Percentiles rank a stretch among this genome's conserved stretches.
Conservation (phyloP, 177 flowering plant genomes). For the Vitis hybrid region DNA sequence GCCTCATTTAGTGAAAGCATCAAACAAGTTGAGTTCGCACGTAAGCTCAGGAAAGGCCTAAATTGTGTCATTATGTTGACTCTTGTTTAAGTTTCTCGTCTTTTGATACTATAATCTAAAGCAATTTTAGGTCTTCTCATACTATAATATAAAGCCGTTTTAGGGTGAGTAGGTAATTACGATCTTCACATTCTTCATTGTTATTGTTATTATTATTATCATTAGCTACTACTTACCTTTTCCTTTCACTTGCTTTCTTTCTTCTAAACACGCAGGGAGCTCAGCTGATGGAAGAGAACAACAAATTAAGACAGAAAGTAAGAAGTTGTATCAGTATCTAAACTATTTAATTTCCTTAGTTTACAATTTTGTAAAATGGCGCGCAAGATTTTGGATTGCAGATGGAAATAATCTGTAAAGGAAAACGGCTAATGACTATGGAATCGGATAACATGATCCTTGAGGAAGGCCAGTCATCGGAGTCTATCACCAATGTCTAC, state of each 20-base stretch:
- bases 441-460: slow-evolving; percentile 10
- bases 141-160: no score
- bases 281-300: slow-evolving; percentile 29
- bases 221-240: background rate
- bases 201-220: no score
- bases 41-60: no score
- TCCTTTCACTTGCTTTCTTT: no score
- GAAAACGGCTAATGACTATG: background rate
- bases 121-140: no score
- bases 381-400: slow-evolving; percentile 6
- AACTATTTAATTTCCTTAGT: background rate
- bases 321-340: background rate
- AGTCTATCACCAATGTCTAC: slow-evolving; percentile 24
- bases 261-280: slow-evolving; percentile 22
- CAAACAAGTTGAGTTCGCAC: no score
- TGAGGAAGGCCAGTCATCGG: slow-evolving; percentile 32
- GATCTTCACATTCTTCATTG: no score
- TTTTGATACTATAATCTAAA: no score
- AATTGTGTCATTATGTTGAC: no score
- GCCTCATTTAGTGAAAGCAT: no score
- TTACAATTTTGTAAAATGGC: background rate
- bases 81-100: no score
- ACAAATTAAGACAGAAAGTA: slow-evolving; percentile 23
- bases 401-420: slow-evolving; percentile 16
- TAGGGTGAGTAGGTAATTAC: no score